Evolutionary conservation across 805 yeast species (phyloP).

Genomic region (Danielia oregonensis): DNA sequence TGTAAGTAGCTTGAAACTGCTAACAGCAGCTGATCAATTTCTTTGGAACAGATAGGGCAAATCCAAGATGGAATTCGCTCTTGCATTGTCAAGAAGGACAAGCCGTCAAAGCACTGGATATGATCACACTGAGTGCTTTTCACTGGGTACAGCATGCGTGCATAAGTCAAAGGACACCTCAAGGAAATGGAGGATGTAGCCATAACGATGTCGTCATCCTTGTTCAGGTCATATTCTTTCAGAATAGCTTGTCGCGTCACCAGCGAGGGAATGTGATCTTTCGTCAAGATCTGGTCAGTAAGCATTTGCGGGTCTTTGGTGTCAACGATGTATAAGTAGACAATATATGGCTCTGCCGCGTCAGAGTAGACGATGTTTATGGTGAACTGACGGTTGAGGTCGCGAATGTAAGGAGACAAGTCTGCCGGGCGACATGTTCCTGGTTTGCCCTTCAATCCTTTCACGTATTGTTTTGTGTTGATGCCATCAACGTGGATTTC

Average conservation of each 20-base stretch:
- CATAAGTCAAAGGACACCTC: slow-evolving; percentile 74
- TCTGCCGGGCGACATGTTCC: slow-evolving; percentile 86
- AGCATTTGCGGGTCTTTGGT: slow-evolving; percentile 20
- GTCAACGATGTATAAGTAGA: slow-evolving; percentile 60
- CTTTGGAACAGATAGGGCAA: slow-evolving; percentile 76
- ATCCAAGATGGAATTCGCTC: slow-evolving; percentile 78
- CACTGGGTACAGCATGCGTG: slow-evolving; percentile 67
- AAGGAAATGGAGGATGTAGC: slow-evolving; percentile 64
- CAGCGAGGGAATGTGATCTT: slow-evolving; percentile 35
- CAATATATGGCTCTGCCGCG: slow-evolving; percentile 45
- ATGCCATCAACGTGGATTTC: slow-evolving; percentile 61
- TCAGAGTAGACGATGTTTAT: slow-evolving; percentile 57
- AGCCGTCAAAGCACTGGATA: slow-evolving; percentile 84
- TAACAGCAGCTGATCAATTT: slow-evolving; percentile 52
- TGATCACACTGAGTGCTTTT: slow-evolving; percentile 73
- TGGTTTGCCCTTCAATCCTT: slow-evolving; percentile 70
- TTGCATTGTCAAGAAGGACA: slow-evolving; percentile 70
- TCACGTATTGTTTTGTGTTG: slow-evolving; percentile 38
- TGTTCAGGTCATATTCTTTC: slow-evolving; percentile 32
- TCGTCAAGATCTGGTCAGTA: slow-evolving; percentile 34
- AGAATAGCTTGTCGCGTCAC: slow-evolving; percentile 1
- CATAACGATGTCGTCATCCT: slow-evolving; percentile 70
- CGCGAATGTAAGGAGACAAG: slow-evolving; percentile 45
- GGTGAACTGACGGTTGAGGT: slow-evolving; percentile 26
- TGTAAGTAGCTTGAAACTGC: slow-evolving; percentile 71